These are phyloP conservation scores for Tolypocladium amazonense DNA, from an alignment of 2,329 filamentous ascomycete genomes.

Conservation along the genomic window DNA sequence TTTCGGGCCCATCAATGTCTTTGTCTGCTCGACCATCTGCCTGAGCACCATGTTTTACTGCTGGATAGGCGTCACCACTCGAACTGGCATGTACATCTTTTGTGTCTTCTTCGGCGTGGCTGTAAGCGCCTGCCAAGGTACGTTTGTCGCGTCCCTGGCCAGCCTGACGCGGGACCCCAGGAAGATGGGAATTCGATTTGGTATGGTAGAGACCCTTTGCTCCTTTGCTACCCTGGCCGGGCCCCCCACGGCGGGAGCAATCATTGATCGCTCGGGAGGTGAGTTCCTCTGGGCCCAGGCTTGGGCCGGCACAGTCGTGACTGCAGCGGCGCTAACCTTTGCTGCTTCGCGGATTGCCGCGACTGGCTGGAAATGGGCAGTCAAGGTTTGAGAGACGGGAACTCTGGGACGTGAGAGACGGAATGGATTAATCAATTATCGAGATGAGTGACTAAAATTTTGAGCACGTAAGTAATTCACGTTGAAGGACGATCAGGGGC, in stretches of 20 bases:
- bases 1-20: slow-evolving; percentile 44
- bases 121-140: slow-evolving; percentile 30
- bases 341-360: slow-evolving; percentile 20
- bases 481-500: not conserved
- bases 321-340: slow-evolving; percentile 20
- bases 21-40: slow-evolving; percentile 34
- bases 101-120: slow-evolving; percentile 32
- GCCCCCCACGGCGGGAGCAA: slow-evolving; percentile 32
- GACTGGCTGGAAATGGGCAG: slow-evolving; percentile 24
- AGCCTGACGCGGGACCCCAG: slow-evolving; percentile 29
- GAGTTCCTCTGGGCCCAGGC: slow-evolving; percentile 32
- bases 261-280: slow-evolving; percentile 29
- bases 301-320: slow-evolving; percentile 32
- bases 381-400: slow-evolving; percentile 18
- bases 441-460: slow-evolving; percentile 16
- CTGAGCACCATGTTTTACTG: slow-evolving; percentile 38
- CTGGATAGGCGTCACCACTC: slow-evolving; percentile 42
- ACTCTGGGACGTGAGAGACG: not conserved
- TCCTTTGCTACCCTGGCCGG: slow-evolving; percentile 33
- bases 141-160: slow-evolving; percentile 29
- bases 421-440: slow-evolving; percentile 18
- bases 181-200: slow-evolving; percentile 34
- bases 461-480: not conserved
- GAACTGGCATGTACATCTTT: slow-evolving; percentile 30
- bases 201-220: slow-evolving; percentile 32